Evolutionary conservation across 176 grass and related monocot genomes (phyloP), one percentile per base, ranked within the genome.

Genomic region (Paspalum notatum): DNA sequence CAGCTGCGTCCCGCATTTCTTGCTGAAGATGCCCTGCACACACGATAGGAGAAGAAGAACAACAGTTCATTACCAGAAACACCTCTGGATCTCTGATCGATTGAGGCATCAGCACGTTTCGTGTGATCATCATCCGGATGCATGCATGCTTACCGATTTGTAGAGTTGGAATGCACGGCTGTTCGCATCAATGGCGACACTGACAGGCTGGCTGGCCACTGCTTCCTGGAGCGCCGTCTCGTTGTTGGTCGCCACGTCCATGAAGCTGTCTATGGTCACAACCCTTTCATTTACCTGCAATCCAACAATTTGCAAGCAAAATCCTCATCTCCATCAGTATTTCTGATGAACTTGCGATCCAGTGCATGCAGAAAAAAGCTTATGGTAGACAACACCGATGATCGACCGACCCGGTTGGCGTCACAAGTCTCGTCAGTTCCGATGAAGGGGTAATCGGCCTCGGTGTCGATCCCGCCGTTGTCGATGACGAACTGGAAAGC

Each of bases 21-120:
- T 83, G 11, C 15, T 43, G 87, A 89, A 82, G 18, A 89, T 59
- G 14, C 87, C 87, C 63, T 68, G 8, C 9, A 27, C 18, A 21
- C 15, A 11, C 9, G 32, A 43, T 21, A 4, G 52, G 6, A 9
- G 8, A n/a, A 42, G 18, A 20, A 66, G 37, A 54, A 54, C 52
- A 48, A 13, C 12, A 48, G 11, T 2, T 46, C 16, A 17, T 54
- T 54, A 44, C 5, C 5, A 32, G 32, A 32, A 32, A 32, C 32
- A 32, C 32, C 32, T 32, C 32, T 32, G 32, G 3, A n/a, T n/a
- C n/a, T 32, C 32, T 32, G 32, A 32, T 32, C 32, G 32, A 32
- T 32, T 32, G 32, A 32, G 32, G 32, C 32, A n/a, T n/a, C n/a
- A 32, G 32, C 32, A 32, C 32, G 32, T 32, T 32, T 32, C 32